Evolutionary conservation across 2,329 filamentous ascomycete species (phyloP).

Genomic region (Trichoderma breve): DNA sequence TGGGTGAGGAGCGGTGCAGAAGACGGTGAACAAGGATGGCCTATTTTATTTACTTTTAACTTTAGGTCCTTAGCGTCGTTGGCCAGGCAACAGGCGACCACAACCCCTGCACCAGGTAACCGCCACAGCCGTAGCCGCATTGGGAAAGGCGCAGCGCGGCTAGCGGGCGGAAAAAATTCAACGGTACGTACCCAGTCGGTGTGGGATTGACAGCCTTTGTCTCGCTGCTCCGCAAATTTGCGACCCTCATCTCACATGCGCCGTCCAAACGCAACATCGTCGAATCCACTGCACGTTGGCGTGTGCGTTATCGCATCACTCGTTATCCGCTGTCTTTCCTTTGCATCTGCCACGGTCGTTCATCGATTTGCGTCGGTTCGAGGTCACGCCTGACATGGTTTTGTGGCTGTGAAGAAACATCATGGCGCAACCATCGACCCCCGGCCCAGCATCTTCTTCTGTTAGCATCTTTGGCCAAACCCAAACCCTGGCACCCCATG

Average conservation of each 20-base stretch:
- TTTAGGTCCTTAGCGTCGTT: slow-evolving; percentile 34
- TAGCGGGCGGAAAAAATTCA: not conserved
- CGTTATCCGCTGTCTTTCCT: not conserved
- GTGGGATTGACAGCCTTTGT: not conserved
- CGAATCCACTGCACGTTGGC: slow-evolving; percentile 9
- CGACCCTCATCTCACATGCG: slow-evolving; percentile 19
- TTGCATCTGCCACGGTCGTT: not conserved
- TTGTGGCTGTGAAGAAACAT: slow-evolving; percentile 23
- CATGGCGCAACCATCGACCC: slow-evolving; percentile 48
- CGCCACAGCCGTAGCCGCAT: not conserved
- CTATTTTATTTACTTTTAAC: slow-evolving; percentile 46
- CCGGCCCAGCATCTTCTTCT: slow-evolving; percentile 44
- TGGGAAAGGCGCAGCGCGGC: slow-evolving; percentile 1
- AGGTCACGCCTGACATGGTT: slow-evolving; percentile 12
- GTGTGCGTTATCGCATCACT: slow-evolving; percentile 2
- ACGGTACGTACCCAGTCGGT: slow-evolving; percentile 19
- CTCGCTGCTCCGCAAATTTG: slow-evolving; percentile 19
- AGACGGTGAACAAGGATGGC: slow-evolving; percentile 22
- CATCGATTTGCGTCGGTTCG: not conserved
- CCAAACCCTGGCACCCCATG: slow-evolving; percentile 24
- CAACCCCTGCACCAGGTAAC: slow-evolving; percentile 12
- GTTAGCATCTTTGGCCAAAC: slow-evolving; percentile 42
- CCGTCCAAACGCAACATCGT: slow-evolving; percentile 9
- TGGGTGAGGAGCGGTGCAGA: slow-evolving; percentile 24
- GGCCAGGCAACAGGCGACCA: slow-evolving; percentile 38